Evolutionary conservation across 129 eudicot species (phyloP).

Genomic region (Sambucus nigra): DNA sequence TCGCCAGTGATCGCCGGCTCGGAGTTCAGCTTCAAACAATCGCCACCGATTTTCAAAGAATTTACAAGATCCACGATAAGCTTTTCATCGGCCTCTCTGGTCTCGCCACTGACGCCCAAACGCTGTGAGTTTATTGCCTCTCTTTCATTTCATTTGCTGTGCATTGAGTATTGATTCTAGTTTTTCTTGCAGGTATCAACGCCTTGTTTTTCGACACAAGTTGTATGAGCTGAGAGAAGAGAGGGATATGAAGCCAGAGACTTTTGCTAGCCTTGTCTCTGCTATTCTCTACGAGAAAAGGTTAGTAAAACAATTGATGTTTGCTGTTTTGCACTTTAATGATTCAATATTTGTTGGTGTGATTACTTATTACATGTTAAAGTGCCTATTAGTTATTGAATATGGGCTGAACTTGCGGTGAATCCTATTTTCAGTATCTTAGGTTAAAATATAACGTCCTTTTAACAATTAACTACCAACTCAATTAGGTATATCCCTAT

Average conservation of each 20-base stretch:
- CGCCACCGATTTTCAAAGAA: slow-evolving; percentile 84
- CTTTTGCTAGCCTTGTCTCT: slow-evolving; percentile 96
- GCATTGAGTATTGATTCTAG: not conserved
- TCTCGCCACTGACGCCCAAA: slow-evolving; percentile 73
- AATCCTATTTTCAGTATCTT: no score
- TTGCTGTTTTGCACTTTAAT: not conserved
- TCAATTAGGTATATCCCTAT: no score
- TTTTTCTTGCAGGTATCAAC: slow-evolving; percentile 49
- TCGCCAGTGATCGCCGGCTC: slow-evolving; percentile 80
- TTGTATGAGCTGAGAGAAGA: slow-evolving; percentile 91
- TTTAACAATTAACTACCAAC: no score
- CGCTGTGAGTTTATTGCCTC: slow-evolving; percentile 36
- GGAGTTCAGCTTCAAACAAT: slow-evolving; percentile 91
- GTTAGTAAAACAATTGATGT: slow-evolving; percentile 22
- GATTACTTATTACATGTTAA: no score
- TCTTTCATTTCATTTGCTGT: slow-evolving; percentile 1
- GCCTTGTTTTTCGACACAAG: slow-evolving; percentile 89
- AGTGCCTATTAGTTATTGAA: no score
- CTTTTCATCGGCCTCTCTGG: slow-evolving; percentile 89
- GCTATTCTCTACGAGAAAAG: slow-evolving; percentile 92
- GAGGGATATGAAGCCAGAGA: slow-evolving; percentile 96
- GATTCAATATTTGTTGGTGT: not conserved
- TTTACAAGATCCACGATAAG: slow-evolving; percentile 61
- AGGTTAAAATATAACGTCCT: no score
- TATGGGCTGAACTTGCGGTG: no score